Evolutionary conservation across 2,329 filamentous ascomycete genomes (phyloP).

Genomic region (Sodiomyces alkalinus): DNA sequence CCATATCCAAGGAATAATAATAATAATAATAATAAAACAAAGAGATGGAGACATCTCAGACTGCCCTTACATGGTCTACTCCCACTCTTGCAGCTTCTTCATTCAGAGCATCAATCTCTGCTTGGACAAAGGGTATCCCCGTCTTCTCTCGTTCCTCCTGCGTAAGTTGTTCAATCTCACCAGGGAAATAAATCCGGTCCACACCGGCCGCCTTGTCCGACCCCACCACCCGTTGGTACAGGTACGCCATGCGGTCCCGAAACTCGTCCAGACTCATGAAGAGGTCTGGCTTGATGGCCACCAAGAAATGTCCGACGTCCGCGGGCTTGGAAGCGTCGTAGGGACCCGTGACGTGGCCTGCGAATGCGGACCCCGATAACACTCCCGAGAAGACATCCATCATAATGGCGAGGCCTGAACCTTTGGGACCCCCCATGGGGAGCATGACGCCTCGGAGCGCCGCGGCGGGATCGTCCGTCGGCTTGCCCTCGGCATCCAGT

Average conservation of each 20-base stretch:
- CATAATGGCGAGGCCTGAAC: constrained; percentile 63
- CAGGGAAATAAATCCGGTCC: constrained; percentile 44
- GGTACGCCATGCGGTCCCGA: constrained; percentile 39
- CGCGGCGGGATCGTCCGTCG: constrained; percentile 55
- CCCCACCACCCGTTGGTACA: constrained; percentile 37
- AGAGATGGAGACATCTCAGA: too few relatives aligned
- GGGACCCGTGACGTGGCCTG: constrained; percentile 59
- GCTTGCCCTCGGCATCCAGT: constrained; percentile 51
- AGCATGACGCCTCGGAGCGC: constrained; percentile 70
- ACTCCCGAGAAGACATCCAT: constrained; percentile 83
- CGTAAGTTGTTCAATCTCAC: constrained; percentile 43
- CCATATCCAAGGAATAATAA: too few relatives aligned
- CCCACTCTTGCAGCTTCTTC: constrained; percentile 33
- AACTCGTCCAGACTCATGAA: constrained; percentile 61
- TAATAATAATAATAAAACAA: too few relatives aligned
- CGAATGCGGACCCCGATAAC: constrained; percentile 63
- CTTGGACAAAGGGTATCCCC: constrained; percentile 44
- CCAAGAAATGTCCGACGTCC: constrained; percentile 60
- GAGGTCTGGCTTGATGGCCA: constrained; percentile 59
- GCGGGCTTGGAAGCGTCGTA: constrained; percentile 56
- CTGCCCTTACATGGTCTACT: too few relatives aligned
- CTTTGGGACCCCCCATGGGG: constrained; percentile 75
- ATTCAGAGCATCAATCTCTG: constrained; percentile 40
- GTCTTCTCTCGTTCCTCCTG: constrained; percentile 33
- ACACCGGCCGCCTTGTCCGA: constrained; percentile 39